Percentiles rank a stretch among this genome's conserved stretches.
Evolutionary conservation across 306 rosid species (phyloP).

Genomic region (Castanospermum australe): DNA sequence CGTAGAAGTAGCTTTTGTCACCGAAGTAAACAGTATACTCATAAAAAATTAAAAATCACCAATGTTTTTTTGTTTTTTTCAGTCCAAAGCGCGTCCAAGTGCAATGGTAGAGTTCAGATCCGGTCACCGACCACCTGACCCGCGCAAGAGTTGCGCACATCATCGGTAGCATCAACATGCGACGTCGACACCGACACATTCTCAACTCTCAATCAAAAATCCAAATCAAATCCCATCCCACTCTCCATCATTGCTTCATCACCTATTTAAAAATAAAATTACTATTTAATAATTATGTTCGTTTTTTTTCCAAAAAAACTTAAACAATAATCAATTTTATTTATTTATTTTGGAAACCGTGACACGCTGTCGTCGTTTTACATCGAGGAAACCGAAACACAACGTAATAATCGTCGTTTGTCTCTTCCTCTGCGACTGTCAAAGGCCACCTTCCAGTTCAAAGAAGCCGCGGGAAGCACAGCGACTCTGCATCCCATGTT

Average conservation of each 20-base stretch:
- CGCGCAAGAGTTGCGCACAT: neutral
- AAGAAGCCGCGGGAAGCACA: neutral
- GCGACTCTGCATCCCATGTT: neutral
- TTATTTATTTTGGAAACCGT: neutral
- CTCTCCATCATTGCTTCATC: neutral
- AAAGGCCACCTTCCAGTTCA: neutral
- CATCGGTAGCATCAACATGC: neutral
- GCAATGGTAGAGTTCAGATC: neutral
- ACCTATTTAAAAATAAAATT: neutral
- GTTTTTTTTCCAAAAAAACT: too few relatives aligned
- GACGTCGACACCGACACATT: neutral
- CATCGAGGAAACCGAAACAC: neutral
- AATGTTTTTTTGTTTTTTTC: too few relatives aligned
- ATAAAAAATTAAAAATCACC: too few relatives aligned
- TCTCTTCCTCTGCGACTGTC: neutral
- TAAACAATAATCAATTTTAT: neutral
- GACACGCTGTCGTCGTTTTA: neutral
- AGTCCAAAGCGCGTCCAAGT: too few relatives aligned
- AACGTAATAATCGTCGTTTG: too few relatives aligned
- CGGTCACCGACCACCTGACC: neutral
- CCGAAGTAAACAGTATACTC: too few relatives aligned
- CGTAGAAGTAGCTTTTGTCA: too few relatives aligned
- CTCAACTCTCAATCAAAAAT: neutral
- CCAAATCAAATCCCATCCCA: neutral
- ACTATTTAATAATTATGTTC: too few relatives aligned